Conservation (phyloP, 2,329 filamentous ascomycete genomes). For the Fusarium aywerte region DNA sequence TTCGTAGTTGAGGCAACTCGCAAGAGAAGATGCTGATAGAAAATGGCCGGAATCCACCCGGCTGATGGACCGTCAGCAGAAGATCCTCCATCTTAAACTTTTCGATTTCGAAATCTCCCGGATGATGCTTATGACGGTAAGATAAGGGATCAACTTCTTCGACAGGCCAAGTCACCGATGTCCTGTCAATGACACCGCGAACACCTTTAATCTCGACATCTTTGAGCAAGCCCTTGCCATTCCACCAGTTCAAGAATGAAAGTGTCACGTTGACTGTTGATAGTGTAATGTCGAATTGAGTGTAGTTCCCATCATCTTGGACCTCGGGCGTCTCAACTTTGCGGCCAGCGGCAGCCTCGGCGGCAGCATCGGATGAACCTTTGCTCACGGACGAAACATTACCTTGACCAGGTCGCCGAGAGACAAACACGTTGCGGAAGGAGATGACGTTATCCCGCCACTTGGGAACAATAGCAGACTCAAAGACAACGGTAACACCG, state of each 20-base stretch:
- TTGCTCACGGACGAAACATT: conserved; percentile 84
- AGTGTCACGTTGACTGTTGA: conserved; percentile 95
- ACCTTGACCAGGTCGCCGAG: conserved; percentile 84
- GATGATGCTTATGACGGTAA: conserved; percentile 86
- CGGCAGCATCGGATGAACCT: conserved; percentile 88
- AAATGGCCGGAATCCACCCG: conserved; percentile 90
- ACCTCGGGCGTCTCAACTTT: conserved; percentile 58
- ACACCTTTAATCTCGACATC: conserved; percentile 96
- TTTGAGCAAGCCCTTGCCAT: conserved; percentile 88
- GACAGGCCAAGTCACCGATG: conserved; percentile 74
- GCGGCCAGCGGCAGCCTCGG: conserved; percentile 80
- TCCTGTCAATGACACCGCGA: conserved; percentile 90
- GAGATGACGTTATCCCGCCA: conserved; percentile 97
- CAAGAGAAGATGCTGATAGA: conserved; percentile 96
- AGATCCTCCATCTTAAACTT: conserved; percentile 96
- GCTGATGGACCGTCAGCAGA: conserved; percentile 90
- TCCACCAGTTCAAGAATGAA: conserved; percentile 99
- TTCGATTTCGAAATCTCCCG: conserved; percentile 96
- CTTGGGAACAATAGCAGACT: conserved; percentile 95
- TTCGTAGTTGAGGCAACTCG: conserved; percentile 89
- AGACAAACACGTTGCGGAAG: conserved; percentile 96
- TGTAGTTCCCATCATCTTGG: conserved; percentile 92
- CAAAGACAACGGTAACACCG: conserved; percentile 93
- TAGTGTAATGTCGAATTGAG: conserved; percentile 95
- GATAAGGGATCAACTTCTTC: conserved; percentile 82